Conservation (phyloP, 2,329 filamentous ascomycete genomes). For the Macrophomina tecta region DNA sequence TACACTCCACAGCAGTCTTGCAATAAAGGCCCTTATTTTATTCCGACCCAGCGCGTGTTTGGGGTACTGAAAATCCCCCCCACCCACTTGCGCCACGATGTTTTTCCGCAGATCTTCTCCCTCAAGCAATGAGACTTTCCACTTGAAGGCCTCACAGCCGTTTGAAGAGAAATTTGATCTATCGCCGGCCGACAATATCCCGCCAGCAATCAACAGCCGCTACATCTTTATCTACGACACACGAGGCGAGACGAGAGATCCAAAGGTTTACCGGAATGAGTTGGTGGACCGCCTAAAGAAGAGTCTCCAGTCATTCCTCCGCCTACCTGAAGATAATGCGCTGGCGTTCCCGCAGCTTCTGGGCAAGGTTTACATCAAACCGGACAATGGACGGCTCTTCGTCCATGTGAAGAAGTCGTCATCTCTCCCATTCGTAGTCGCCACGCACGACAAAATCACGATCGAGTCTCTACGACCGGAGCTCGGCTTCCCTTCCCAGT, state of each 20-base stretch:
- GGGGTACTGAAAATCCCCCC: not conserved
- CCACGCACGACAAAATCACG: constrained; percentile 6
- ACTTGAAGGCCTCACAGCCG: not conserved
- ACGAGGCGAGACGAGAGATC: not conserved
- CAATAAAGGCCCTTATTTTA: not conserved
- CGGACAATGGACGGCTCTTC: not conserved
- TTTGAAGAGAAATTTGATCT: constrained; percentile 6
- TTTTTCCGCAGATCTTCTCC: constrained; percentile 5
- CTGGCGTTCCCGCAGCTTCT: constrained; percentile 9
- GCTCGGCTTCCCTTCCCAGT: constrained; percentile 1
- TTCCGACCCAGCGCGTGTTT: not conserved
- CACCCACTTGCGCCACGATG: not conserved
- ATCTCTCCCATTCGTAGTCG: not conserved
- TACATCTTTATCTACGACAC: constrained; percentile 15
- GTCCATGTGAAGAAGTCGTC: constrained; percentile 1
- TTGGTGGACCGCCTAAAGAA: not conserved
- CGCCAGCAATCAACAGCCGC: constrained; percentile 7
- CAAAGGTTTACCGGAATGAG: constrained; percentile 5
- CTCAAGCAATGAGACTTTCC: not conserved
- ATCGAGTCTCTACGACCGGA: constrained; percentile 6
- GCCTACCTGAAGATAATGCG: not conserved
- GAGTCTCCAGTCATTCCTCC: constrained; percentile 8
- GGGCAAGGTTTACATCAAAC: not conserved
- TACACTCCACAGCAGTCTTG: not conserved
- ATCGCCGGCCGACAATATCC: constrained; percentile 8